phyloP scores from a whole-genome alignment of 768 basidiomycete genomes.

The Tylopilus vinaceipallidus region DNA sequence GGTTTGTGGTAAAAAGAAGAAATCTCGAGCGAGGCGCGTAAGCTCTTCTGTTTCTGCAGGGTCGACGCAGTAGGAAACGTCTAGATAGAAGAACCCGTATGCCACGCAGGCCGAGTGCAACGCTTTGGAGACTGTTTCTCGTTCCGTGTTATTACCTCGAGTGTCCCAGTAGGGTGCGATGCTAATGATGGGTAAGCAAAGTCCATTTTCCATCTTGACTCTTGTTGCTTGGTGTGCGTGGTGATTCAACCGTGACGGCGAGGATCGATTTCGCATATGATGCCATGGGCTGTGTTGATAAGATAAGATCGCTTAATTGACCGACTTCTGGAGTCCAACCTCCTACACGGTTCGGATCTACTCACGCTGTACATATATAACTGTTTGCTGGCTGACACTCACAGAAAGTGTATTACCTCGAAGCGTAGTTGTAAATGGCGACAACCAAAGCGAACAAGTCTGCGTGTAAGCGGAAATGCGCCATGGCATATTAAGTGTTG shows the following conservation, averaged over 20 bases:
- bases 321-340: not conserved
- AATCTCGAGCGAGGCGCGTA: slow-evolving; percentile 59
- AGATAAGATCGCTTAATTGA: slow-evolving; percentile 13
- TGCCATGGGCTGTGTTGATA: slow-evolving; percentile 6
- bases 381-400: not conserved
- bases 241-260: not conserved
- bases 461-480: not conserved
- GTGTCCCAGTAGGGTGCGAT: slow-evolving; percentile 61
- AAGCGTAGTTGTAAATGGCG: not conserved
- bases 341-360: not conserved
- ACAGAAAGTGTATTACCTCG: not conserved
- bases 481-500: slow-evolving; percentile 18
- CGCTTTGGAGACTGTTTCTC: slow-evolving; percentile 48
- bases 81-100: slow-evolving; percentile 89
- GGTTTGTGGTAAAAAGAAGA: slow-evolving; percentile 71
- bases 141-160: slow-evolving; percentile 30
- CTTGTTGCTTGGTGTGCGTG: not conserved
- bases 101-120: slow-evolving; percentile 73
- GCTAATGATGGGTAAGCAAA: slow-evolving; percentile 65
- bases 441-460: not conserved
- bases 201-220: slow-evolving; percentile 13
- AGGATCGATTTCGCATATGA: not conserved
- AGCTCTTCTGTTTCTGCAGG: slow-evolving; percentile 64
- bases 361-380: not conserved
- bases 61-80: slow-evolving; percentile 59